Conservation (phyloP, 148 eudicot genomes). For the Dianthus caryophyllus region DNA sequence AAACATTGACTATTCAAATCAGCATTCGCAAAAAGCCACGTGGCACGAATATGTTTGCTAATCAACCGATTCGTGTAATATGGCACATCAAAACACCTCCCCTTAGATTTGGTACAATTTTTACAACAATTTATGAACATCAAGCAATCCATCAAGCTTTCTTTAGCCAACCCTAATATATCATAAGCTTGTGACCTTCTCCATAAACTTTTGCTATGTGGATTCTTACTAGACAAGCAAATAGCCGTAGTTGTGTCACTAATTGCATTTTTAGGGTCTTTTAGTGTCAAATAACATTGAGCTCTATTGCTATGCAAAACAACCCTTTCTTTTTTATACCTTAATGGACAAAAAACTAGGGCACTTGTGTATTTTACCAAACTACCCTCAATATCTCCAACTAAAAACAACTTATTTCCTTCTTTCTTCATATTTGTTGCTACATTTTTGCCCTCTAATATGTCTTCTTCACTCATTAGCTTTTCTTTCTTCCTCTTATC, state of each 20-base stretch:
- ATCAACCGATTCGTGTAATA: constrained; percentile 59
- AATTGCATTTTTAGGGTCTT: constrained; percentile 47
- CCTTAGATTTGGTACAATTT: constrained; percentile 14
- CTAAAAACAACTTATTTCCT: constrained; percentile 54
- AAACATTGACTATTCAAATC: not conserved
- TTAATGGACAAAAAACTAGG: constrained; percentile 59
- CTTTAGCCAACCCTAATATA: constrained; percentile 66
- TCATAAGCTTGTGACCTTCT: constrained; percentile 94
- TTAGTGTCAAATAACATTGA: constrained; percentile 57
- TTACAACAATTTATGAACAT: constrained; percentile 46
- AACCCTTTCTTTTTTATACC: constrained; percentile 60
- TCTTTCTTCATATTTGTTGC: constrained; percentile 53
- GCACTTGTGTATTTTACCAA: constrained; percentile 53
- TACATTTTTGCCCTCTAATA: constrained; percentile 39
- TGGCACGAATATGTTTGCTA: constrained; percentile 62
- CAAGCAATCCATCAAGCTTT: constrained; percentile 84
- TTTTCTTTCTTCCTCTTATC: constrained; percentile 52
- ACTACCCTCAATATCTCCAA: constrained; percentile 56
- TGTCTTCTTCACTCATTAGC: constrained; percentile 38
- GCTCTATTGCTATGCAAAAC: constrained; percentile 85
- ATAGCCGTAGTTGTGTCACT: constrained; percentile 77
- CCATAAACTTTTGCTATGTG: constrained; percentile 80
- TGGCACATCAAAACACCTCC: constrained; percentile 37
- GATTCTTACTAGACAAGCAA: constrained; percentile 48
- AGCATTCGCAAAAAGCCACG: constrained; percentile 53